phyloP scores from a whole-genome alignment of 352 stramenopile species.

The Phytophthora kernoviae region DNA sequence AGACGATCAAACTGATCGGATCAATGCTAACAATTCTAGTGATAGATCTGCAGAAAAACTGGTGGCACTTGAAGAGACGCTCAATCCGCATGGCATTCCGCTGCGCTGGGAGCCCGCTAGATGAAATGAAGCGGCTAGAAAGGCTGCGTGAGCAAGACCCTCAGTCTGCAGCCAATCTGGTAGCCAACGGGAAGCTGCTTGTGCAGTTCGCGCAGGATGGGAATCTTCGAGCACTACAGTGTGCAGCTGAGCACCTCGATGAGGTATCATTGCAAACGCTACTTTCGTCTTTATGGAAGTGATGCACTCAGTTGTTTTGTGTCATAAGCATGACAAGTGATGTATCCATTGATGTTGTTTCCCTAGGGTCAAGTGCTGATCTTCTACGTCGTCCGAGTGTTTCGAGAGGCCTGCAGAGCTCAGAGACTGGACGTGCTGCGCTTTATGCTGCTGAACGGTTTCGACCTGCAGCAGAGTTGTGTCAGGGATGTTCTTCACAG shows the following conservation, averaged over 20 bases:
- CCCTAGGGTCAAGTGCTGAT: constrained; percentile 50
- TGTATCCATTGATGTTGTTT: background rate
- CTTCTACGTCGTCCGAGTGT: constrained; percentile 75
- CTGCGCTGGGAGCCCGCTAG: constrained; percentile 35
- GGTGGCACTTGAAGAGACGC: constrained; percentile 20
- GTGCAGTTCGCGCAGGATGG: constrained; percentile 51
- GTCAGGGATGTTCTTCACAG: constrained; percentile 61
- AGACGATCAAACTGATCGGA: too few relatives aligned
- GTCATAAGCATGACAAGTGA: background rate
- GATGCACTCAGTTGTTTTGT: background rate
- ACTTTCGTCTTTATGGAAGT: background rate
- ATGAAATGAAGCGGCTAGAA: constrained; percentile 70
- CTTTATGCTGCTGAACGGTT: constrained; percentile 70
- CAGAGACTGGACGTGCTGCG: constrained; percentile 60
- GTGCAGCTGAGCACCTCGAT: constrained; percentile 47
- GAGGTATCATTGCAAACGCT: constrained; percentile 31
- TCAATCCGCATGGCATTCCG: constrained; percentile 49
- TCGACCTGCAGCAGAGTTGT: constrained; percentile 60
- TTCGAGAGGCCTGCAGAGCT: constrained; percentile 53
- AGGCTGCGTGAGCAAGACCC: constrained; percentile 45
- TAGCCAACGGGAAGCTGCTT: constrained; percentile 71
- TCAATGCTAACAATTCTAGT: background rate
- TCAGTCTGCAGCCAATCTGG: constrained; percentile 56
- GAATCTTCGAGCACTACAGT: constrained; percentile 57
- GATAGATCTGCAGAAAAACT: background rate